Evolutionary conservation across 352 stramenopile genomes (phyloP), one percentile per base, ranked within the genome.

Genomic region (Phytopythium aichiense): DNA sequence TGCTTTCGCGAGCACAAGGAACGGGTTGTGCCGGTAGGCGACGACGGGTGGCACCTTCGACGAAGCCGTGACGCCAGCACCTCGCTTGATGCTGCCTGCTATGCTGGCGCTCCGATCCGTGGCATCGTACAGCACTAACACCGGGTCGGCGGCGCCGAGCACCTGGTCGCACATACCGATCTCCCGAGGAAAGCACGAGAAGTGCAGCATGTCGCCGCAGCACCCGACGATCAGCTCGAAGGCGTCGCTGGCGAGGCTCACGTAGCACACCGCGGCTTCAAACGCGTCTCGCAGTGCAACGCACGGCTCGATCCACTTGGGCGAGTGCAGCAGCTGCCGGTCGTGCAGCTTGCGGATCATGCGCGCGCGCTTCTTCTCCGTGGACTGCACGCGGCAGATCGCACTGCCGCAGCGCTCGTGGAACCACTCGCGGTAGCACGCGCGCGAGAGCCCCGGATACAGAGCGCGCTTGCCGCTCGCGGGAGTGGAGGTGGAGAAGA

Each of bases 81-180:
- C 25, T 16, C 16, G 33, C 4, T 35, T 18, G 4, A 16, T 30
- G 11, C 4, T n/a, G 4, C 16, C 20, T 23, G 25, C 25, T 1
- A 5, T 20, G 25, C 25, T 54, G 16, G 25, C 7, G 53, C 8
- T 37, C 22, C n/a, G 30, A 12, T 9, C 35, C 4, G 30, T 58
- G 22, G 62, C 60, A 43, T 60, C 48, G 22, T 16, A 33, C 18
- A 73, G 33, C 13, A 61, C 45, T 2, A 73, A 49, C 23, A 59
- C 42, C 23, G 67, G 55, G 8, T 68, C 64, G 0, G 55, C 20
- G 7, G 59, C 28, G 13, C 67, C 64, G 12, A 73, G 58, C 4
- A 58, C 37, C 57, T 61, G 61, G 58, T 73, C 68, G 33, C 68
- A 75, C 65, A 75, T 71, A 46, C 63, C 58, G 31, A 75, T 70